Base-by-base conservation (phyloP, 768 basidiomycete species). In the Rhizopogon vesiculosus region DNA sequence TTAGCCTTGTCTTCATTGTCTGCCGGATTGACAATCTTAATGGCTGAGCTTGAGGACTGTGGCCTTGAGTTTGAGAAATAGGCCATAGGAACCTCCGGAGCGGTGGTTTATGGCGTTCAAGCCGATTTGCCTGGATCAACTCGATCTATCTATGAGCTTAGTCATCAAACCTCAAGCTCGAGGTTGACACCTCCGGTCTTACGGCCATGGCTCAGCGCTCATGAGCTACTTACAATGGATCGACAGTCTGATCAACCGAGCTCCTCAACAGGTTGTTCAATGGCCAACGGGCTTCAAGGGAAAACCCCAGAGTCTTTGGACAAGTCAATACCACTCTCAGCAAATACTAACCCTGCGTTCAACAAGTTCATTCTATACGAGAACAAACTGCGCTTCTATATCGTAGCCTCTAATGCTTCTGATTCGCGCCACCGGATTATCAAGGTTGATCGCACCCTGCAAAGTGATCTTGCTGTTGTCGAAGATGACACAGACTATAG, bases 291-390 rank as follows among this genome's bases (percentile, higher is more conserved):
- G 10, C 15, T 5, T 48, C 46, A 48, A 1, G 31, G 48, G 22
- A 49, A 22, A 49, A 5, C 8, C 35, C 7, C 19, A 3, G 48
- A 49, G 33, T 49, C 33, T 2, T 9, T 8, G 15, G 48, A 49
- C 15, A 49, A 38, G 15, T 48, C 46, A 35, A 48, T 16, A 35
- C 46, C 33, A 48, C 48, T 5, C 19, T 35, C 48, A 16, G 18
- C 48, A 12, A 48, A 46, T 13, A 31, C 29, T 46, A 31, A 48
- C 33, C 52, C 53, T 15, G 57, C 66, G 13, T 71, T 69, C 69
- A 94, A 93, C 75, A 92, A 92, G 67, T 94, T 92, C 74, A 87
- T 93, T 33, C 74, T 98, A 3, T 98, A 97, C 69, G 96, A 99
- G 74, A 98, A 93, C 63, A 84, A 86, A 54, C 79, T 87, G 22